Percentiles rank a stretch among this genome's conserved stretches.
These are phyloP conservation scores for Nicotiana benthamiana DNA, from an alignment of 257 asterid species.

Conservation along the genomic window DNA sequence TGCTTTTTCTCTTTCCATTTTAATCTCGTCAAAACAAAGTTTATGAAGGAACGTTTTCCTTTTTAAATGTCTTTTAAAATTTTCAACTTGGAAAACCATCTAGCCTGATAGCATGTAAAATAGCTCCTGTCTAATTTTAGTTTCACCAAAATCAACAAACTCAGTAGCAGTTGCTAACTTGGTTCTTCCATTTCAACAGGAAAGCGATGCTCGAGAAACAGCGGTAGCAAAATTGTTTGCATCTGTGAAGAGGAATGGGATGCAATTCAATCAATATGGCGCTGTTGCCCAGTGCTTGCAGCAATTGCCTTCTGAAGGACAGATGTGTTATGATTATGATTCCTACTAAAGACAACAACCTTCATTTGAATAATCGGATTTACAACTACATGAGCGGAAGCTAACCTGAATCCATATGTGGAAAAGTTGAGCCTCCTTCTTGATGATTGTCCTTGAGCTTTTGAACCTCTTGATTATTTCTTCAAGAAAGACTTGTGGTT, in stretches of 20 bases:
- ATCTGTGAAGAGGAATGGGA: constrained; percentile 47
- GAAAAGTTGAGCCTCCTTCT: too few species aligned
- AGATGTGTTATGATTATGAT: too few species aligned
- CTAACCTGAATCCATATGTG: too few species aligned
- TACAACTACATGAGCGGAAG: too few species aligned
- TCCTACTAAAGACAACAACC: too few species aligned
- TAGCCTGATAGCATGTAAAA: background rate
- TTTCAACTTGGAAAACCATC: background rate
- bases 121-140: background rate
- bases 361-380: too few species aligned
- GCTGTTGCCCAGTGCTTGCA: constrained; percentile 65
- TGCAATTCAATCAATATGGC: constrained; percentile 53
- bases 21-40: background rate
- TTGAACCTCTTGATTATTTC: too few species aligned
- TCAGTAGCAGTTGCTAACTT: background rate
- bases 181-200: constrained; percentile 30
- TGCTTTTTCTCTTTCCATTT: background rate
- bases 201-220: constrained; percentile 76
- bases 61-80: background rate
- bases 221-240: constrained; percentile 84
- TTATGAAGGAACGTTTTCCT: background rate
- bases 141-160: background rate
- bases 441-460: too few species aligned
- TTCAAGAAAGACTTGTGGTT: too few species aligned
- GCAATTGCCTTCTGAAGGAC: constrained; percentile 79